Conservation (phyloP, 2,329 filamentous ascomycete species). For the Pyrenochaeta sp. region DNA sequence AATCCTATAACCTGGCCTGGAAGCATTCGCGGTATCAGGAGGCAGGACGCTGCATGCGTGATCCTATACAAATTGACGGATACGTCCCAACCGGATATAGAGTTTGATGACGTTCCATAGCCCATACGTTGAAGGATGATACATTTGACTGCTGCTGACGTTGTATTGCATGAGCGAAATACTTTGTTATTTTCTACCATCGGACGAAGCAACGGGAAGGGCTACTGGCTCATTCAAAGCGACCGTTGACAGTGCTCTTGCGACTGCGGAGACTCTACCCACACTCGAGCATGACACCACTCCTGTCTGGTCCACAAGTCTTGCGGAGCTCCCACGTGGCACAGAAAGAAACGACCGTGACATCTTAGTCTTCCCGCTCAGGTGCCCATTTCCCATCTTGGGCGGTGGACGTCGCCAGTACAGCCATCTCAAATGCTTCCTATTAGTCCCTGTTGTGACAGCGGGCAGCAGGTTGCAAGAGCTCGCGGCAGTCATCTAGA, state of each 20-base stretch:
- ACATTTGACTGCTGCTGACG: neutral
- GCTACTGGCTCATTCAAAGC: neutral
- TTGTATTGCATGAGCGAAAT: constrained; percentile 6
- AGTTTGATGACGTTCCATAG: neutral
- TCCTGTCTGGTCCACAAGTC: constrained; percentile 4
- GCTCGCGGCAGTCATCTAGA: constrained; percentile 13
- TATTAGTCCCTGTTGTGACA: too few species aligned
- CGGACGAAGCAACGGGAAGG: neutral
- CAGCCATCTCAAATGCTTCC: too few species aligned
- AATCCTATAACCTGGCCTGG: constrained; percentile 7
- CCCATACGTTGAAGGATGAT: too few species aligned
- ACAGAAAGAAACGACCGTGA: neutral
- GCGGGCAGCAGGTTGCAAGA: neutral
- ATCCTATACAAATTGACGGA: neutral
- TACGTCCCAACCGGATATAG: neutral
- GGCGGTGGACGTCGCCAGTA: too few species aligned
- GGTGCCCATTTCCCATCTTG: too few species aligned
- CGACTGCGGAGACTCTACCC: neutral
- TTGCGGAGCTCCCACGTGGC: constrained; percentile 23
- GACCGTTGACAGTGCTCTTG: neutral
- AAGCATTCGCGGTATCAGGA: constrained; percentile 11
- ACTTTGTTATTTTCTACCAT: neutral
- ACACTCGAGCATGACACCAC: constrained; percentile 5
- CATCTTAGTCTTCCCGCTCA: neutral
- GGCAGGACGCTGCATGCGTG: constrained; percentile 3